These are phyloP conservation scores for Senecio squalidus DNA, from an alignment of 140 eudicot genomes.

Conservation along the genomic window DNA sequence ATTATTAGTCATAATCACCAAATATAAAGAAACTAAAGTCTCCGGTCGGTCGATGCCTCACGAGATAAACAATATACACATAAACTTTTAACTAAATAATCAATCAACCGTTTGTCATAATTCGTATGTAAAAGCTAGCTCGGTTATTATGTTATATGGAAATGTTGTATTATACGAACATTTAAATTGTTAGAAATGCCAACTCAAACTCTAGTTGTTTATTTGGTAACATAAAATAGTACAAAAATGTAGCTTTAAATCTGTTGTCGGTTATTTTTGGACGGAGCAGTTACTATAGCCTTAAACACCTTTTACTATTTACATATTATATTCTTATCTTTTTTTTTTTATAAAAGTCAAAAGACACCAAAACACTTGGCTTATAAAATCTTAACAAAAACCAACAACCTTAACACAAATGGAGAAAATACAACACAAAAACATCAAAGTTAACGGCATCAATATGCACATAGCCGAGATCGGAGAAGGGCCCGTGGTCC, in stretches of 20 bases:
- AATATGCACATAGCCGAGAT: constrained; percentile 59
- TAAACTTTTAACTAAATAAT: too few species aligned
- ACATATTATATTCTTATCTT: background rate
- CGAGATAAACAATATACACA: too few species aligned
- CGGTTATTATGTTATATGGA: too few species aligned
- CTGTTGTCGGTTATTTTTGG: background rate
- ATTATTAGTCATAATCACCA: too few species aligned
- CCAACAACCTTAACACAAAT: constrained; percentile 12
- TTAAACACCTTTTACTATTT: background rate
- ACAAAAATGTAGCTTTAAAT: background rate
- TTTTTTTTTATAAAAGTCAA: constrained; percentile 1
- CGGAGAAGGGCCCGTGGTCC: constrained; percentile 48
- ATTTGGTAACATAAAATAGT: background rate
- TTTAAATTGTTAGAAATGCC: background rate
- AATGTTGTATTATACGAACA: too few species aligned
- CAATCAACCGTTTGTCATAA: too few species aligned
- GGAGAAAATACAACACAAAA: constrained; percentile 49
- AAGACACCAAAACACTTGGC: background rate
- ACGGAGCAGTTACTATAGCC: background rate
- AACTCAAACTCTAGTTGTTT: background rate
- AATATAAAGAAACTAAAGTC: too few species aligned
- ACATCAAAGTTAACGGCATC: constrained; percentile 41
- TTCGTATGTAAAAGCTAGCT: too few species aligned
- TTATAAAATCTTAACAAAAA: background rate
- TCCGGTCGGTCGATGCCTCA: too few species aligned